phyloP scores from a whole-genome alignment of 148 eudicot genomes.

The Vaccinium macrocarpon region DNA sequence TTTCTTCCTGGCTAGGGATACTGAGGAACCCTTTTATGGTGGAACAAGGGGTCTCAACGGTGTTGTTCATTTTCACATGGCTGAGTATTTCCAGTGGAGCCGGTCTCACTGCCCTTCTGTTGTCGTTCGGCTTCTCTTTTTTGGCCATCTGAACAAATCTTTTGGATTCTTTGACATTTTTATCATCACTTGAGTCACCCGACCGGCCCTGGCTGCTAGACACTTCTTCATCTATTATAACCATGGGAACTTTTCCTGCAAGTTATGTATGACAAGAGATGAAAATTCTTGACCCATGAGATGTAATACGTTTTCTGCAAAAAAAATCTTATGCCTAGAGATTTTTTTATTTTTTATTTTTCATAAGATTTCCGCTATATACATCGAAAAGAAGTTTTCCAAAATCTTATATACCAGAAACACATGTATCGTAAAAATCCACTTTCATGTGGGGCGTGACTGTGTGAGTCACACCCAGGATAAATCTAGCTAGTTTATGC shows the following conservation, averaged over 20 bases:
- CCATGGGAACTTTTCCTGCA: conserved; percentile 21
- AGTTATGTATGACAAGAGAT: neutral
- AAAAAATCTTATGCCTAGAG: neutral
- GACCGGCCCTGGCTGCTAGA: conserved; percentile 1
- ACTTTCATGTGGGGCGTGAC: neutral
- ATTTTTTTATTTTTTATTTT: no score
- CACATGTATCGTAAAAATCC: neutral
- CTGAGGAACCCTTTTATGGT: conserved; percentile 28
- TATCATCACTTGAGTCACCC: neutral
- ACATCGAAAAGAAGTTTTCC: neutral
- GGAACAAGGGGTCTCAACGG: conserved; percentile 31
- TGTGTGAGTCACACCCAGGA: neutral
- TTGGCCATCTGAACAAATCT: neutral
- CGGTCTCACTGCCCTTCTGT: neutral
- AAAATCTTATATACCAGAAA: neutral
- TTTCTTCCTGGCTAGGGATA: conserved; percentile 12
- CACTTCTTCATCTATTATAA: conserved; percentile 25
- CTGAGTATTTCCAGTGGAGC: conserved; percentile 29
- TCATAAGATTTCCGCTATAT: no score
- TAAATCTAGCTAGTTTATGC: neutral
- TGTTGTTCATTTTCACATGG: conserved; percentile 34
- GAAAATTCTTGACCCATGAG: neutral
- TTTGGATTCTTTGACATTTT: neutral
- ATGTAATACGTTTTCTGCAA: neutral
- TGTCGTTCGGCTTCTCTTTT: neutral